Percentiles rank a stretch among this genome's conserved stretches.
Evolutionary conservation across 2,329 filamentous ascomycete genomes (phyloP).

Genomic region (Acrodontium crateriforme): DNA sequence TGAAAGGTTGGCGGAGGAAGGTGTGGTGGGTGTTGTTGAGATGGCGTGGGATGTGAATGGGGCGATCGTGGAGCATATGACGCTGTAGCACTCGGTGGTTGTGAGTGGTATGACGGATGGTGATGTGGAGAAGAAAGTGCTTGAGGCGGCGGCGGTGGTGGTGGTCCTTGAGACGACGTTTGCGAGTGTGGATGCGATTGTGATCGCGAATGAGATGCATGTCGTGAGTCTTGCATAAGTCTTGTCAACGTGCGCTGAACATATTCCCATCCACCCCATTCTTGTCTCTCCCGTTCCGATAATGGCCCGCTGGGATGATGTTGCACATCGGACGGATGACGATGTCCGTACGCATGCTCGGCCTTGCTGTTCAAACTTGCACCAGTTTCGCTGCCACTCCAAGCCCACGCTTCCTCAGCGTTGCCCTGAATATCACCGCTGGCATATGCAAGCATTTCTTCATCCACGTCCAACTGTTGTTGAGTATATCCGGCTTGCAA

Average conservation of each 20-base stretch:
- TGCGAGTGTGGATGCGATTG: constrained; percentile 7
- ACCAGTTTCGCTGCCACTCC: constrained; percentile 41
- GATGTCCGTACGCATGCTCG: constrained; percentile 5
- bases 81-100: constrained; percentile 9
- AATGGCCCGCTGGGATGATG: constrained; percentile 12
- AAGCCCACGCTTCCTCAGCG: constrained; percentile 70
- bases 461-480: constrained; percentile 48
- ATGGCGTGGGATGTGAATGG: not conserved
- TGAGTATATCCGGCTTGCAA: constrained; percentile 29
- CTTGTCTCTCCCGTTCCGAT: constrained; percentile 27
- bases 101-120: constrained; percentile 7
- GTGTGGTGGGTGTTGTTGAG: constrained; percentile 9
- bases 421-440: constrained; percentile 75
- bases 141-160: constrained; percentile 2
- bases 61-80: constrained; percentile 4
- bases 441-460: constrained; percentile 77
- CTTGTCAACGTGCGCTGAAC: constrained; percentile 51
- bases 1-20: constrained; percentile 8
- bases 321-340: constrained; percentile 12
- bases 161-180: constrained; percentile 2
- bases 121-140: constrained; percentile 2
- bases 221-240: constrained; percentile 36
- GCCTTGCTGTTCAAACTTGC: constrained; percentile 6
- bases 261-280: constrained; percentile 71
- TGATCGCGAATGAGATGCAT: constrained; percentile 5